These are phyloP conservation scores for Rhipidocladum racemiflorum DNA, from an alignment of 176 grass and related monocot species.

Conservation along the genomic window DNA sequence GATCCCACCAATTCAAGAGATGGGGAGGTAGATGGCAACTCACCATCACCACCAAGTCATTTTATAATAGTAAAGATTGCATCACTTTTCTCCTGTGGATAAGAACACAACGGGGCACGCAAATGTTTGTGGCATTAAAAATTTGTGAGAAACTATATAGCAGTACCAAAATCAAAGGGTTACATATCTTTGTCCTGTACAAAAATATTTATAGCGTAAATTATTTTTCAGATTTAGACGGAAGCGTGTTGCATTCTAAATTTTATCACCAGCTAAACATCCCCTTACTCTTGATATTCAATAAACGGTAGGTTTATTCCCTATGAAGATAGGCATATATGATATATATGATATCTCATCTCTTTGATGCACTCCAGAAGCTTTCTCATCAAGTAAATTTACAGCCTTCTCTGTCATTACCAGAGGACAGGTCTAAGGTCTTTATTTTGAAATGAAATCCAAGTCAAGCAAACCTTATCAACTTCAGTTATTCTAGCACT, in stretches of 20 bases:
- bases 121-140: not conserved
- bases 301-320: not conserved
- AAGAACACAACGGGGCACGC: not conserved
- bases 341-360: not conserved
- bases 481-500: conserved; percentile 25
- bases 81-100: not conserved
- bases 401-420: not conserved
- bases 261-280: not conserved
- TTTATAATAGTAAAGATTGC: not conserved
- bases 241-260: not conserved
- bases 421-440: not conserved
- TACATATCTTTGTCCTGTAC: not conserved
- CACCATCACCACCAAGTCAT: no score
- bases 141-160: not conserved
- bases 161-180: not conserved
- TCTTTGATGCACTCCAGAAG: not conserved
- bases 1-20: no score
- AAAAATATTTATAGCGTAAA: not conserved
- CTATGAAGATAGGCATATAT: not conserved
- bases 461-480: conserved; percentile 54
- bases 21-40: no score
- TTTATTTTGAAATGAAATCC: conserved; percentile 28
- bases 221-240: conserved; percentile 13
- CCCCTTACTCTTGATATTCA: not conserved
- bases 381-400: not conserved